Evolutionary conservation across 164 flowering plant genomes (phyloP).

Genomic region (Sedum album): DNA sequence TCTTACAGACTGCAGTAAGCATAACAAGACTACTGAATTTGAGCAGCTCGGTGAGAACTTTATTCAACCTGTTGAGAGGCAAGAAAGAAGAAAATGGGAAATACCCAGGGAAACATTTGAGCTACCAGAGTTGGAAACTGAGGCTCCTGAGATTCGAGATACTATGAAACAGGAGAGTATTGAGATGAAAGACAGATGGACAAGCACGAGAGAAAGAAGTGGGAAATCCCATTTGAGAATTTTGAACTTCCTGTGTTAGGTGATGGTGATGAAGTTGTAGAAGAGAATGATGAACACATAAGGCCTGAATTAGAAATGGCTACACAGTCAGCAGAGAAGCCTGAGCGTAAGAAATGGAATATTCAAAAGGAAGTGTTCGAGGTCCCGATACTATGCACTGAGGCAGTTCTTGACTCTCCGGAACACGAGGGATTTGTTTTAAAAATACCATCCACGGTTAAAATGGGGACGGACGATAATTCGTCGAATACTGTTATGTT

Average conservation of each 20-base stretch:
- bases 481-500: background rate
- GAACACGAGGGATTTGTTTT: constrained; percentile 11
- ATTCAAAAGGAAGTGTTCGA: constrained; percentile 8
- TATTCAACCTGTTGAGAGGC: constrained; percentile 8
- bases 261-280: background rate
- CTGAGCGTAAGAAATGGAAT: constrained; percentile 12
- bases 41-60: constrained; percentile 4
- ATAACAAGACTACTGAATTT: background rate
- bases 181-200: constrained; percentile 1
- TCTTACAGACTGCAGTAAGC: background rate
- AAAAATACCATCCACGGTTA: background rate
- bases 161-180: background rate
- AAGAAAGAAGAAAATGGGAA: constrained; percentile 11
- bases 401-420: constrained; percentile 7
- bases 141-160: background rate
- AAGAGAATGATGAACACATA: constrained; percentile 1
- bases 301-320: constrained; percentile 3
- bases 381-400: constrained; percentile 7
- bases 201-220: constrained; percentile 12
- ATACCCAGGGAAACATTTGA: constrained; percentile 9
- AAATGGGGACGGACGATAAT: constrained; percentile 7
- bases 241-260: constrained; percentile 10
- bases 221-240: constrained; percentile 5
- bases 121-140: constrained; percentile 4
- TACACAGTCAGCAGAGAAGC: constrained; percentile 10